phyloP scores from a whole-genome alignment of 495 filamentous ascomycete species.

The Physcia stellaris region DNA sequence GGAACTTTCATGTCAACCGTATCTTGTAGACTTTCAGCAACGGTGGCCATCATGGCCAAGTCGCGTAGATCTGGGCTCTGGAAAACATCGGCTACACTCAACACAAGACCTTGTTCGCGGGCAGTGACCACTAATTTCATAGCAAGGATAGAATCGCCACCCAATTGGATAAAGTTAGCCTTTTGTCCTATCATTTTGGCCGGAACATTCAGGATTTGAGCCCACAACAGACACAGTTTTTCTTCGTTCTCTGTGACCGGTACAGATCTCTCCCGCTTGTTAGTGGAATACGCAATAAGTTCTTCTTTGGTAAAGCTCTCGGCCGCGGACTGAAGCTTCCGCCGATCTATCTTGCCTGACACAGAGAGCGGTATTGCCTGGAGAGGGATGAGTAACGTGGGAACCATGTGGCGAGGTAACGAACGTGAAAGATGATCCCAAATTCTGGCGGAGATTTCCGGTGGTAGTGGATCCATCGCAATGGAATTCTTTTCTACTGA shows the following conservation, averaged over 20 bases:
- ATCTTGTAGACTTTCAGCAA: slow-evolving; percentile 1
- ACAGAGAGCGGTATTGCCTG: slow-evolving; percentile 21
- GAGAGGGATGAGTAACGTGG: slow-evolving; percentile 23
- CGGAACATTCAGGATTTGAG: slow-evolving; percentile 25
- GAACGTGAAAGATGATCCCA: slow-evolving; percentile 10
- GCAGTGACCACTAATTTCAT: slow-evolving; percentile 32
- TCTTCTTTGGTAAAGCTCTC: slow-evolving; percentile 18
- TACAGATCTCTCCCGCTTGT: slow-evolving; percentile 11
- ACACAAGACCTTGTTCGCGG: slow-evolving; percentile 20
- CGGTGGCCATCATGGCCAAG: slow-evolving; percentile 14
- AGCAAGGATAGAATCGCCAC: slow-evolving; percentile 32
- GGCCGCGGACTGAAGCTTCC: slow-evolving; percentile 17
- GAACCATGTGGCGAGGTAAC: slow-evolving; percentile 29
- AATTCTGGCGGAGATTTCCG: neutral
- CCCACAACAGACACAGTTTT: slow-evolving; percentile 32
- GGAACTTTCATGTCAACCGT: neutral
- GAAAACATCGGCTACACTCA: slow-evolving; percentile 34
- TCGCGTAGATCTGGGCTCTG: neutral
- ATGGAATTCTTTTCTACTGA: neutral
- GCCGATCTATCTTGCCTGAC: slow-evolving; percentile 29
- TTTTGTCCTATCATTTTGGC: slow-evolving; percentile 26
- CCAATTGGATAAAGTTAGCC: slow-evolving; percentile 34
- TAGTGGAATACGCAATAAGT: slow-evolving; percentile 14
- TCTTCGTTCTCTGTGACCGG: slow-evolving; percentile 23
- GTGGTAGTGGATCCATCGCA: neutral